Percentiles rank a stretch among this genome's conserved stretches.
Conservation (phyloP, 2,329 filamentous ascomycete genomes). For the Hypoxylon sp. region DNA sequence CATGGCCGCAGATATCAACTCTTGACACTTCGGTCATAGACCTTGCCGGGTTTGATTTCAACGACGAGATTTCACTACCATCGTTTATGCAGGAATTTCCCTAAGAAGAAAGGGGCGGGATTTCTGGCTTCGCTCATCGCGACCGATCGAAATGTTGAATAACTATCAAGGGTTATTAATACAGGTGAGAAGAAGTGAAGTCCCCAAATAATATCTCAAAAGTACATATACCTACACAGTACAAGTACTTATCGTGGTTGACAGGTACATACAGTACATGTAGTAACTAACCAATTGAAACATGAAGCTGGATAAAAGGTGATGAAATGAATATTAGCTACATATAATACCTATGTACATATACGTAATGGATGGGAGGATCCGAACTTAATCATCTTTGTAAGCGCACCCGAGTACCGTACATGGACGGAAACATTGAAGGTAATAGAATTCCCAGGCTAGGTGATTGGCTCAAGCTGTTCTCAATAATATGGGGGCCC, state of each 20-base stretch:
- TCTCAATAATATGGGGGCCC: slow-evolving; percentile 12
- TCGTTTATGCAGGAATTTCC: slow-evolving; percentile 25
- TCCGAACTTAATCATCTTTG: neutral
- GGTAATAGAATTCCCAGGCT: neutral
- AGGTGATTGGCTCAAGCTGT: slow-evolving; percentile 28
- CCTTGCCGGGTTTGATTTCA: slow-evolving; percentile 27
- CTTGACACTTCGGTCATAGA: slow-evolving; percentile 11
- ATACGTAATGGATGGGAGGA: too few species aligned
- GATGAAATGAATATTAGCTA: neutral
- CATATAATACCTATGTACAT: too few species aligned
- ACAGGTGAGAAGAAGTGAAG: too few species aligned
- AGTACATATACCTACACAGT: too few species aligned
- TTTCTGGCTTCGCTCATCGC: too few species aligned
- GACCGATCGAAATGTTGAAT: too few species aligned
- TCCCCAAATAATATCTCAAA: too few species aligned
- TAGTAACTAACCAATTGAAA: slow-evolving; percentile 3
- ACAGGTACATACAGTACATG: too few species aligned
- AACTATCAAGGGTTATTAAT: too few species aligned
- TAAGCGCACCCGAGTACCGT: neutral
- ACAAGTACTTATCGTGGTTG: too few species aligned
- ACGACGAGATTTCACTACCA: slow-evolving; percentile 15
- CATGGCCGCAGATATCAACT: slow-evolving; percentile 26
- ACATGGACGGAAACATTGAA: neutral
- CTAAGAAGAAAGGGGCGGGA: neutral
- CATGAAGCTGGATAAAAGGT: neutral